Percentiles rank a stretch among this genome's conserved stretches.
phyloP scores from a whole-genome alignment of 2,329 filamentous ascomycete genomes.

The Penicillium griseofulvum region DNA sequence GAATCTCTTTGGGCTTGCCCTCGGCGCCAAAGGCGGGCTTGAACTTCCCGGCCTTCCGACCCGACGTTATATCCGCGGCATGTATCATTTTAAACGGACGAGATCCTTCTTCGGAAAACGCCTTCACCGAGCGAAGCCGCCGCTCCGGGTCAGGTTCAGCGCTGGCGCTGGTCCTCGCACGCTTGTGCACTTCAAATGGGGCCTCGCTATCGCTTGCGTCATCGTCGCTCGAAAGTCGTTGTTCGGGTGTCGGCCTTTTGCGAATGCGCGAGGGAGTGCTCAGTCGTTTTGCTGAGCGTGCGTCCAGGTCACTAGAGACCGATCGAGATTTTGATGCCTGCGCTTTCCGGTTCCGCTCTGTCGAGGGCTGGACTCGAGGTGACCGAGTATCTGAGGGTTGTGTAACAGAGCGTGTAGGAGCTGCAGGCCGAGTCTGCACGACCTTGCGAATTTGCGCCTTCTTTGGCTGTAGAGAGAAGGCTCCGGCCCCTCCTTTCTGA shows the following conservation, averaged over 20 bases:
- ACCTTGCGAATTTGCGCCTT: slow-evolving; percentile 45
- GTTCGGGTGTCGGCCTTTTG: slow-evolving; percentile 41
- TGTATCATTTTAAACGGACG: slow-evolving; percentile 47
- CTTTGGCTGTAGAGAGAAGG: slow-evolving; percentile 42
- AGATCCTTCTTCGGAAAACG: slow-evolving; percentile 44
- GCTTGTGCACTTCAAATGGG: slow-evolving; percentile 45
- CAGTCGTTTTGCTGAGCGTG: slow-evolving; percentile 30
- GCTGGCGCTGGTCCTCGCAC: slow-evolving; percentile 40
- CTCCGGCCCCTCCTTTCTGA: slow-evolving; percentile 43
- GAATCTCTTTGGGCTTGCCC: slow-evolving; percentile 51
- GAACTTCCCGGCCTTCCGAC: slow-evolving; percentile 49
- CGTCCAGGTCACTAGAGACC: slow-evolving; percentile 31
- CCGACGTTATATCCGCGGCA: slow-evolving; percentile 48
- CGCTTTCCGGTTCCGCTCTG: slow-evolving; percentile 24
- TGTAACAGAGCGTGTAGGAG: slow-evolving; percentile 29
- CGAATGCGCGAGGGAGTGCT: slow-evolving; percentile 32
- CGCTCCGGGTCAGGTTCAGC: slow-evolving; percentile 47
- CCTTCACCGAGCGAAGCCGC: slow-evolving; percentile 44
- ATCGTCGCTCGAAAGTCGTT: slow-evolving; percentile 41
- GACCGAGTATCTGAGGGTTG: slow-evolving; percentile 23
- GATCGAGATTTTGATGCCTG: slow-evolving; percentile 28
- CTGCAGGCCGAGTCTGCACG: slow-evolving; percentile 36
- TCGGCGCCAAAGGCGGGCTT: slow-evolving; percentile 51
- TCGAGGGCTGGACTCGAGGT: slow-evolving; percentile 16
- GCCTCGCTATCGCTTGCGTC: slow-evolving; percentile 44